A percentile compares a stretch with the other conserved stretches of the same genome.
Evolutionary conservation across 106 monocot species (phyloP).

Genomic region (Vanilla planifolia): DNA sequence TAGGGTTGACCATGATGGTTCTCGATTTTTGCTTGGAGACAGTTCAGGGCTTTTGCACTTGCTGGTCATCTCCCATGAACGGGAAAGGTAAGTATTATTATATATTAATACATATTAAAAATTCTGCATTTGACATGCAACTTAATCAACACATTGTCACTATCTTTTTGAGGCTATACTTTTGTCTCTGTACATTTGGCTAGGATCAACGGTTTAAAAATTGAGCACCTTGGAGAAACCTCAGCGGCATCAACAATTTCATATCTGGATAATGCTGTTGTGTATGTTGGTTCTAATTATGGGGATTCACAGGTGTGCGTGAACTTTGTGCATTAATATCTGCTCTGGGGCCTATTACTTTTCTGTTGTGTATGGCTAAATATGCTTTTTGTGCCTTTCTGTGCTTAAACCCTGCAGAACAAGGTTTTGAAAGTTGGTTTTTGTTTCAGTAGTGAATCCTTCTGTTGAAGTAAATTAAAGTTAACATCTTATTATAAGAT

Average conservation of each 20-base stretch:
- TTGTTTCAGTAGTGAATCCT: no score
- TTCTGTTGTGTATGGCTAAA: no score
- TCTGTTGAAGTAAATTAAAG: no score
- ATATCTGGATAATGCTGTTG: slow-evolving; percentile 98
- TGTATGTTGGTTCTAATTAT: slow-evolving; percentile 96
- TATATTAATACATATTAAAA: neutral
- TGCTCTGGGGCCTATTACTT: no score
- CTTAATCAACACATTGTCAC: no score
- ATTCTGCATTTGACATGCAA: neutral
- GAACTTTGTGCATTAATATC: neutral
- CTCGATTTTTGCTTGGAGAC: slow-evolving; percentile 93
- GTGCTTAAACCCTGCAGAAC: no score
- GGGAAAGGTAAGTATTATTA: slow-evolving; percentile 47
- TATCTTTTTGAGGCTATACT: neutral
- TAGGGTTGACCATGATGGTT: slow-evolving; percentile 95
- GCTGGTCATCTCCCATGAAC: slow-evolving; percentile 92
- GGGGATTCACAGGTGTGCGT: slow-evolving; percentile 89
- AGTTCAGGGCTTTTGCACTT: slow-evolving; percentile 85
- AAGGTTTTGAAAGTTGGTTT: no score
- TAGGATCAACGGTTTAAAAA: slow-evolving; percentile 95
- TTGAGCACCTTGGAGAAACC: slow-evolving; percentile 91
- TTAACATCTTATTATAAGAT: no score
- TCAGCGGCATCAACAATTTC: slow-evolving; percentile 95
- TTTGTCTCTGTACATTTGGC: neutral
- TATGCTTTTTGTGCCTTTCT: no score